Base-by-base conservation (phyloP, 1,284 basidiomycete genomes). In the Phellinidium pouzarii region DNA sequence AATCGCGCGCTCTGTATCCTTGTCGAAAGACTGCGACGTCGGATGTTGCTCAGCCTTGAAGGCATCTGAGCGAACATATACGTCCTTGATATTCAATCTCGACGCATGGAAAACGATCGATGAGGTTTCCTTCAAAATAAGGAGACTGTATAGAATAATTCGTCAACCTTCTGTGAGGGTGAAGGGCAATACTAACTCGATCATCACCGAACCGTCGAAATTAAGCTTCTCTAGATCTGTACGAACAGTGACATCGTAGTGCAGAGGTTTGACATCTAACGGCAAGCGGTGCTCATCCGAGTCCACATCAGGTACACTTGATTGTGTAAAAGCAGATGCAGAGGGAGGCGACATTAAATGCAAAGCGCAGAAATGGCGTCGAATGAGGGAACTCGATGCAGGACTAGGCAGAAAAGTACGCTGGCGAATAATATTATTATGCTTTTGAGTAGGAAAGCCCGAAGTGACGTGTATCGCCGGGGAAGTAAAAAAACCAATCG, bases 161-260 rank as follows among this genome's bases (percentile, higher is more conserved):
- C 49, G 55, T 20, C 8, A 50, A 37, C 26, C 23, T 14, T 40
- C 50, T 6, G 31, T 23, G 23, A 43, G 20, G 8, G n/a, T n/a
- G 43, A 22, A 26, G 26, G 36, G 29, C n/a, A 4, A 34, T 6
- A 68, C 77, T 53, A 54, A 82, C 87, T 77, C 72, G 62, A 93
- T 81, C 61, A 83, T 80, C 27, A 85, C 89, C 53, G 87, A 77
- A 40, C 94, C 94, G 37, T 82, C 75, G 65, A 94, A 97, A 19
- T 69, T 77, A 49, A 80, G 74, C 22, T 77, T 76, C 56, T 87
- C 76, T 49, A 97, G 78, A 69, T 95, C 88, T 2, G 94, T 94
- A 66, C 79, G 85, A 68, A 95, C 74, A 45, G 82, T 85, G 48
- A 96, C 68, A 61, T 86, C 88, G 70, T 96, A 97, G 68, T 94